Base-by-base conservation (phyloP, 306 rosid genomes). In the Citrullus mucosospermus region DNA sequence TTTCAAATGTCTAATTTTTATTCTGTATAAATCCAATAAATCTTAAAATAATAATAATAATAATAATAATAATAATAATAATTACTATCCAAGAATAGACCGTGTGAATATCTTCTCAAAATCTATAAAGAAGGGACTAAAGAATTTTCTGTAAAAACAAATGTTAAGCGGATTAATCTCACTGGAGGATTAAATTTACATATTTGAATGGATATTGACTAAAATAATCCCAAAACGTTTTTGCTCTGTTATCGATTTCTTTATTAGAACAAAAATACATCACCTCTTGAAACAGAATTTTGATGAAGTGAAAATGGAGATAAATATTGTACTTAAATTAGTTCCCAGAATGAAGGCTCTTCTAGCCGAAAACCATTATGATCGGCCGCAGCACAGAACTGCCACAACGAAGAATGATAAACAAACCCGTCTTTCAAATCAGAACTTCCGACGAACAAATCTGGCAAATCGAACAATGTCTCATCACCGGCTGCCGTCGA, bases 381-480 rank as follows among this genome's bases (percentile, higher is more conserved):
- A 54, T 74, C 59, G 60, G 58, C 91, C 39, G 83, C 87, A 15
- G 88, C 90, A 83, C 92, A 90, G 1, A 90, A 78, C 65, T 90
- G 82, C 97, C 92, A 93, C 28, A 89, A 58, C 70, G 91, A 81
- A 25, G 92, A 83, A 50, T 80, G 82, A 8, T 83, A 81, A 79
- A 81, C 80, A 15, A 90, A 83, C 55, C 87, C 87, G 56, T 83
- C 75, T 74, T 78, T 56, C 11, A 80, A 70, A 70, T 74, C 67
- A 11, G 54, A 20, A 46, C 81, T 85, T 62, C 81, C 90, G 36
- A 80, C 82, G 81, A 89, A 84, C 75, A 93, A 92, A 89, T 93
- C 98, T 13, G 98, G 98, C 12, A 93, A 80, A 82, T 93, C 97
- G 84, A 93, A 93, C 82, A 91, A 84, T 34, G 89, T 12, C 6